A percentile compares a stretch with the other conserved stretches of the same genome.
Evolutionary conservation across 164 flowering plant species (phyloP).

Genomic region (Nymphaea colorata): DNA sequence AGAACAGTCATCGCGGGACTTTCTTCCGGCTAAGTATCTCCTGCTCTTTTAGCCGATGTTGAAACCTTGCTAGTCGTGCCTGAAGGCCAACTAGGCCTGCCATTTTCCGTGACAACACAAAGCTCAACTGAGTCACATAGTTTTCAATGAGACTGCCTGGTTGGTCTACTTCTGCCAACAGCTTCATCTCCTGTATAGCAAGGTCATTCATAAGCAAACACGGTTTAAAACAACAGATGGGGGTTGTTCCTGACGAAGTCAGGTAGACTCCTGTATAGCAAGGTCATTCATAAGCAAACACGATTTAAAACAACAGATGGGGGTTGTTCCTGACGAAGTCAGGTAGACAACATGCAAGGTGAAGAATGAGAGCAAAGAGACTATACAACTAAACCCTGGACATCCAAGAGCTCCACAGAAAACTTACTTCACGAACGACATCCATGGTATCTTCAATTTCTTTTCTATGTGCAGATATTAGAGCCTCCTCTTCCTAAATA

Average conservation of each 20-base stretch:
- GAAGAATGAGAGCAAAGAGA: too few relatives aligned
- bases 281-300: too few relatives aligned
- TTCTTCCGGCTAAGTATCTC: conserved; percentile 90
- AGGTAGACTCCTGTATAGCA: too few relatives aligned
- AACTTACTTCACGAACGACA: conserved; percentile 93
- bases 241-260: not conserved
- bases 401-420: not conserved
- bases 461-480: conserved; percentile 89
- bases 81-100: conserved; percentile 93
- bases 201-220: not conserved
- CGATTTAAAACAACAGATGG: not conserved
- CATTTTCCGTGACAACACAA: conserved; percentile 90
- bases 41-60: conserved; percentile 88
- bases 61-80: conserved; percentile 94
- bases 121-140: conserved; percentile 81
- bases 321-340: not conserved
- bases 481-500: conserved; percentile 86
- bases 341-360: too few relatives aligned
- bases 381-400: too few relatives aligned
- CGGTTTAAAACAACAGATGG: not conserved
- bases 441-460: conserved; percentile 99
- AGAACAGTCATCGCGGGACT: conserved; percentile 39
- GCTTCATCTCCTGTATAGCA: conserved; percentile 77
- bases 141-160: conserved; percentile 94
- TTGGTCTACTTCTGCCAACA: conserved; percentile 90